Evolutionary conservation across 305 asterid species (phyloP).

Genomic region (Fraxinus ornus): DNA sequence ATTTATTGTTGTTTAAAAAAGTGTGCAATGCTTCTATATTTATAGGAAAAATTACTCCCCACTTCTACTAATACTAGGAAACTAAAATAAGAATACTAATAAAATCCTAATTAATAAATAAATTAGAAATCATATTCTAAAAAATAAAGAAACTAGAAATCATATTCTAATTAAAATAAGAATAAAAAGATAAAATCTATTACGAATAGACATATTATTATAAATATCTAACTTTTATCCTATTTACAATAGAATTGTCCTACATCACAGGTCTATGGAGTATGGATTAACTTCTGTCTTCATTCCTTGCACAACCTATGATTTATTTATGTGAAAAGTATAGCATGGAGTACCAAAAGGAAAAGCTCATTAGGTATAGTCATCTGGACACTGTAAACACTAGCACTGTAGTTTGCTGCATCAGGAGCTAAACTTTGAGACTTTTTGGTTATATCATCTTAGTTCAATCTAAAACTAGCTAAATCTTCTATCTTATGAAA

Average conservation of each 20-base stretch:
- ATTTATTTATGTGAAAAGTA: background rate
- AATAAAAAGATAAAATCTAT: background rate
- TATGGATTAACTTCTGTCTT: background rate
- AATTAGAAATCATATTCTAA: background rate
- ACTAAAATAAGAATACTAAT: background rate
- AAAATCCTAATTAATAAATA: background rate
- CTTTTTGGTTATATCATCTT: background rate
- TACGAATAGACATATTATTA: background rate
- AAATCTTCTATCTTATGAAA: background rate
- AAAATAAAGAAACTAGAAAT: background rate
- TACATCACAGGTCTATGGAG: background rate
- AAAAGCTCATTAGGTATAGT: background rate
- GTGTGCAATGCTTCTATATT: background rate
- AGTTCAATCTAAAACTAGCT: conserved; percentile 4
- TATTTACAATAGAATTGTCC: background rate
- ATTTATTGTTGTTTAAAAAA: background rate
- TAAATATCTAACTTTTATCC: background rate
- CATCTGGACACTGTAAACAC: conserved; percentile 1
- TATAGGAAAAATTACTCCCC: background rate
- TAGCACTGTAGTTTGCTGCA: background rate
- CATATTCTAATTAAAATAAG: background rate
- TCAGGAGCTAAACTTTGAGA: background rate
- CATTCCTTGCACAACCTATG: background rate
- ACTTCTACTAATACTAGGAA: background rate
- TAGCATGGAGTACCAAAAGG: background rate